These are phyloP conservation scores for Pulveroboletus sp. DNA, from an alignment of 768 basidiomycete genomes.

Conservation along the genomic window DNA sequence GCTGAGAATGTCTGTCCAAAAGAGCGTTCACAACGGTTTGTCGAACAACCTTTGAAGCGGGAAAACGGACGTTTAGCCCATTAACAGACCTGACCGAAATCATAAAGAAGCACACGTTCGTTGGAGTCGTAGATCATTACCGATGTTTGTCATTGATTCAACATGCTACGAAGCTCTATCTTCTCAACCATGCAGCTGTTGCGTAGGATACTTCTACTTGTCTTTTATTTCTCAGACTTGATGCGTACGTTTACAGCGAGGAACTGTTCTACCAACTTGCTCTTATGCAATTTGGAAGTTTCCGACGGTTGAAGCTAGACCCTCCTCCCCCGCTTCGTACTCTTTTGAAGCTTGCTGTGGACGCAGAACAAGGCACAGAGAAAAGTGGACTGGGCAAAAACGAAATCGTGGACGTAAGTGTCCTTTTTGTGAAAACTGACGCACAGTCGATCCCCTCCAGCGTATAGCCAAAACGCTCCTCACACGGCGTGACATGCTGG, in stretches of 20 bases:
- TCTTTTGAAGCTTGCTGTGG: conserved; percentile 79
- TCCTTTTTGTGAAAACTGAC: neutral
- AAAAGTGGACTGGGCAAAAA: conserved; percentile 53
- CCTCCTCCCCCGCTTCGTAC: conserved; percentile 74
- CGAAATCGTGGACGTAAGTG: conserved; percentile 68
- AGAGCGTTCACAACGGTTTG: conserved; percentile 70
- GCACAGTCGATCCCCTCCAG: conserved; percentile 34
- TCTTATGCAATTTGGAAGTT: conserved; percentile 86
- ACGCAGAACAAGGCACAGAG: conserved; percentile 50
- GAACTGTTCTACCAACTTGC: conserved; percentile 95
- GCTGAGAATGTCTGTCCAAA: conserved; percentile 57
- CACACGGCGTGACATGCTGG: conserved; percentile 74
- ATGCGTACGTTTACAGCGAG: conserved; percentile 49
- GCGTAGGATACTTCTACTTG: conserved; percentile 53
- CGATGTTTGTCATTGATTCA: conserved; percentile 82
- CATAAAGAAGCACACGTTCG: conserved; percentile 83
- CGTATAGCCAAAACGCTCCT: conserved; percentile 62
- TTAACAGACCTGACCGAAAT: conserved; percentile 76
- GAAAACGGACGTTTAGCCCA: neutral
- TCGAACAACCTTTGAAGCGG: neutral
- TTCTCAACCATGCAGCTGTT: conserved; percentile 81
- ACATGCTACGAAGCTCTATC: conserved; percentile 82
- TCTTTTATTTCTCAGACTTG: neutral
- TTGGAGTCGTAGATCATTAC: conserved; percentile 81
- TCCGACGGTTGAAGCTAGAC: conserved; percentile 72